These are phyloP conservation scores for Aspergillus sp. DNA, from an alignment of 2,329 filamentous ascomycete genomes.

Conservation along the genomic window DNA sequence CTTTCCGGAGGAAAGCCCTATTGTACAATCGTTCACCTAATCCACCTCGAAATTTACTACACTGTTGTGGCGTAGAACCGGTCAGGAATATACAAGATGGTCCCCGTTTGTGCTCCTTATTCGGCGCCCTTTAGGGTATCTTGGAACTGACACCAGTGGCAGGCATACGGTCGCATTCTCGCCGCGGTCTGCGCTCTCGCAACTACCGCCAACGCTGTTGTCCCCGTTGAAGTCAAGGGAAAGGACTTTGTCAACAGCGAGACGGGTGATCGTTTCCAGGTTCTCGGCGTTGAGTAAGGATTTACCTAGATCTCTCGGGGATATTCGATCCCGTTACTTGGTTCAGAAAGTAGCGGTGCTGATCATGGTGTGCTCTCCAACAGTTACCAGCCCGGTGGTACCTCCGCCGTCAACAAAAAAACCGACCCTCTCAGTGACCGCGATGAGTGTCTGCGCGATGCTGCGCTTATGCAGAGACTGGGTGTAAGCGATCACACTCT, in stretches of 20 bases:
- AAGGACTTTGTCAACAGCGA: slow-evolving; percentile 62
- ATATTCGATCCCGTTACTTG: slow-evolving; percentile 17
- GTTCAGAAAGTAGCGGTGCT: slow-evolving; percentile 16
- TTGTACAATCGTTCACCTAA: slow-evolving; percentile 15
- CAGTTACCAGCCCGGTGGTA: slow-evolving; percentile 63
- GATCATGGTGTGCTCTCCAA: slow-evolving; percentile 14
- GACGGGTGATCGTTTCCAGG: slow-evolving; percentile 59
- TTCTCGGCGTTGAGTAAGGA: slow-evolving; percentile 60
- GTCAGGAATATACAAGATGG: slow-evolving; percentile 19
- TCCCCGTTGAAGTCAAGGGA: slow-evolving; percentile 56
- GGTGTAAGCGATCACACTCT: slow-evolving; percentile 45
- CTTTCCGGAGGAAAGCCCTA: slow-evolving; percentile 20
- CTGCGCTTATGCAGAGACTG: slow-evolving; percentile 61
- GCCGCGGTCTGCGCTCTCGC: slow-evolving; percentile 44
- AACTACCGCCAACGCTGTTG: slow-evolving; percentile 52
- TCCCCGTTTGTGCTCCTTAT: slow-evolving; percentile 14
- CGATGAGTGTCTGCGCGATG: slow-evolving; percentile 61
- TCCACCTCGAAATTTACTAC: slow-evolving; percentile 1
- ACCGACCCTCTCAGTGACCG: slow-evolving; percentile 59
- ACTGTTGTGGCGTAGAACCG: background rate
- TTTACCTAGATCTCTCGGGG: background rate
- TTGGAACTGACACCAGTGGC: background rate
- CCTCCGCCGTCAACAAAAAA: slow-evolving; percentile 55
- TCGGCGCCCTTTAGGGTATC: background rate
- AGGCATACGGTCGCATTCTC: slow-evolving; percentile 37